Evolutionary conservation across 352 stramenopile species (phyloP).

Genomic region (Globisporangium splendens): DNA sequence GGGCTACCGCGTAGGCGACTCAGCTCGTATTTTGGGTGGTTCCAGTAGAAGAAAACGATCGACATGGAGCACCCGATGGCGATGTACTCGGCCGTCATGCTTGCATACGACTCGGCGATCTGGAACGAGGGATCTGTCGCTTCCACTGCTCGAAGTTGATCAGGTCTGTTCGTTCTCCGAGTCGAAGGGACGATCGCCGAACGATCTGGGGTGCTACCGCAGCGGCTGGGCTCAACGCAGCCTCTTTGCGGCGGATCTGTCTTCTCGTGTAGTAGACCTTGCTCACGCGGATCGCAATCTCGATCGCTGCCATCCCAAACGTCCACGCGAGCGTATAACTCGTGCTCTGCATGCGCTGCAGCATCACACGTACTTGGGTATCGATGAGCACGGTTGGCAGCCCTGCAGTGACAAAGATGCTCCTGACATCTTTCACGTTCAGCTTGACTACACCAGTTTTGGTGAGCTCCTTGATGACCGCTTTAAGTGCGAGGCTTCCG

Average conservation of each 20-base stretch:
- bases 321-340: slow-evolving; percentile 21
- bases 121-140: slow-evolving; percentile 19
- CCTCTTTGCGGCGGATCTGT: slow-evolving; percentile 2
- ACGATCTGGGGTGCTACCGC: neutral
- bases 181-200: neutral
- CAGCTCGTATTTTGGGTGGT: slow-evolving; percentile 28
- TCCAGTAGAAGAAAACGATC: slow-evolving; percentile 35
- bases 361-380: slow-evolving; percentile 35
- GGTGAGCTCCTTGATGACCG: slow-evolving; percentile 21
- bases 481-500: slow-evolving; percentile 8
- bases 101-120: slow-evolving; percentile 32
- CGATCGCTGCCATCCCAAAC: slow-evolving; percentile 26
- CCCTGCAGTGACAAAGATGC: slow-evolving; percentile 32
- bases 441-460: slow-evolving; percentile 26
- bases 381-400: slow-evolving; percentile 44
- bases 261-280: slow-evolving; percentile 18
- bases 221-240: neutral
- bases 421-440: slow-evolving; percentile 26
- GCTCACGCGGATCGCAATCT: slow-evolving; percentile 23
- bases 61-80: slow-evolving; percentile 40
- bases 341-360: slow-evolving; percentile 25
- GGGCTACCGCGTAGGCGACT: neutral
- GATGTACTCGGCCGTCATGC: slow-evolving; percentile 55
- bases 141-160: slow-evolving; percentile 24
- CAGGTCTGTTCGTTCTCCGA: neutral